Percentiles rank a stretch among this genome's conserved stretches.
phyloP scores from a whole-genome alignment of 306 rosid species.

The Citrullus mucosospermus region DNA sequence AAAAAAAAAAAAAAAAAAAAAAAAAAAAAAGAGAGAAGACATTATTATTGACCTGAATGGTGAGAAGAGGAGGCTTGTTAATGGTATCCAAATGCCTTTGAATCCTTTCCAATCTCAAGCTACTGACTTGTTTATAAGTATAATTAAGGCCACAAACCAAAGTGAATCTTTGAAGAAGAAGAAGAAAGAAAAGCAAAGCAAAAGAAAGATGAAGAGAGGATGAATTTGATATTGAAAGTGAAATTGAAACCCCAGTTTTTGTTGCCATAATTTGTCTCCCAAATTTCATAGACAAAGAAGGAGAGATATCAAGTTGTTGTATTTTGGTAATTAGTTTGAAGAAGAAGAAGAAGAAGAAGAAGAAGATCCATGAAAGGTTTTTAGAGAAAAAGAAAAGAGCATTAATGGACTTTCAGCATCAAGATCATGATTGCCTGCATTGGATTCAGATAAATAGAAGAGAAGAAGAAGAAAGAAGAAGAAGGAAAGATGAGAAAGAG shows the following conservation, averaged over 20 bases:
- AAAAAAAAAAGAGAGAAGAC: background rate
- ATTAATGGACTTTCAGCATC: conserved; percentile 36
- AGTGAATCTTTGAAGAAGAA: conserved; percentile 1
- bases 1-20: background rate
- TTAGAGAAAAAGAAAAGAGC: background rate
- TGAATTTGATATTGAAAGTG: background rate
- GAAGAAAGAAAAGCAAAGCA: conserved; percentile 6
- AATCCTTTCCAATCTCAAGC: conserved; percentile 67
- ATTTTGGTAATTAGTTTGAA: background rate
- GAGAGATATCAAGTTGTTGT: background rate
- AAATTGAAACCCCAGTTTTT: background rate
- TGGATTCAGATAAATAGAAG: conserved; percentile 34
- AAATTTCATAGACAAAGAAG: background rate
- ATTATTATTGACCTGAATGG: conserved; percentile 36
- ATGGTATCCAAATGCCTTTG: conserved; percentile 62
- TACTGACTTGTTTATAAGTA: conserved; percentile 43
- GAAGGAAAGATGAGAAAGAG: conserved; percentile 10
- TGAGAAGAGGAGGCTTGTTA: conserved; percentile 63
- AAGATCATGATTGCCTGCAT: conserved; percentile 73
- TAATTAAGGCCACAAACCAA: conserved; percentile 35
- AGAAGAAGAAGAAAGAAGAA: conserved; percentile 3
- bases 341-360: conserved; percentile 6
- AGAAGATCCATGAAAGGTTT: conserved; percentile 6
- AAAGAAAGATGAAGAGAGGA: conserved; percentile 6
- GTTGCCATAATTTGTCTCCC: background rate